These are phyloP conservation scores for Phytophthora aleatoria DNA, from an alignment of 352 stramenopile species.

Conservation along the genomic window DNA sequence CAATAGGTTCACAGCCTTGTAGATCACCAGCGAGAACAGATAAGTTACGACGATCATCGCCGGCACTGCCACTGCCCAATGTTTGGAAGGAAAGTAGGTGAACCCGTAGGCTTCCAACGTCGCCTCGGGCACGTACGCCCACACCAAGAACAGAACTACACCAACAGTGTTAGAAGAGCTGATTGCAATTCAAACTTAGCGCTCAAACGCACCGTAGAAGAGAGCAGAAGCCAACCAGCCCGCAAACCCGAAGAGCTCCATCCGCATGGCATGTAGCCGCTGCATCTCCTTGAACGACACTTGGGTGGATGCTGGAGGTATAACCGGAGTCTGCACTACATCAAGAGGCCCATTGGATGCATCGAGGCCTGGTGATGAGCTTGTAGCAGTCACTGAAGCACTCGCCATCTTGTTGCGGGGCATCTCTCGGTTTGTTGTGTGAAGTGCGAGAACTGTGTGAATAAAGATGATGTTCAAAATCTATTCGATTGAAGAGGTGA, in stretches of 20 bases:
- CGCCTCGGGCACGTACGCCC: constrained; percentile 86
- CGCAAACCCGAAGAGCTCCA: constrained; percentile 89
- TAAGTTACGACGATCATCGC: constrained; percentile 84
- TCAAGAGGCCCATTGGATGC: neutral
- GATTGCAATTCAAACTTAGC: neutral
- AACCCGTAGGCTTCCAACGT: constrained; percentile 81
- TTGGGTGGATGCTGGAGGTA: constrained; percentile 20
- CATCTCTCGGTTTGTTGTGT: neutral
- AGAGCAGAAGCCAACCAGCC: constrained; percentile 82
- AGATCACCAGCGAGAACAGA: constrained; percentile 81
- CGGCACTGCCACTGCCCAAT: constrained; percentile 89
- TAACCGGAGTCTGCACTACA: neutral
- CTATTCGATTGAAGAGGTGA: constrained; percentile 16
- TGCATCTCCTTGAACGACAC: constrained; percentile 86
- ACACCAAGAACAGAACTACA: constrained; percentile 85
- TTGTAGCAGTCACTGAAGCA: constrained; percentile 3
- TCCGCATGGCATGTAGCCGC: constrained; percentile 79
- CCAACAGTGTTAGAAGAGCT: neutral
- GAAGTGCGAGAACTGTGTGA: neutral
- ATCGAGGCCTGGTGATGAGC: neutral
- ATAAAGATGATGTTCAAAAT: constrained; percentile 4
- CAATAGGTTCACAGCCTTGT: constrained; percentile 86
- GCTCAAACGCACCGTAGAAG: constrained; percentile 59
- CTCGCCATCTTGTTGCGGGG: constrained; percentile 17
- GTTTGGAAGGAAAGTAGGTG: constrained; percentile 90